phyloP scores from a whole-genome alignment of 495 filamentous ascomycete genomes.

The Staphylotrichum tortipilum region DNA sequence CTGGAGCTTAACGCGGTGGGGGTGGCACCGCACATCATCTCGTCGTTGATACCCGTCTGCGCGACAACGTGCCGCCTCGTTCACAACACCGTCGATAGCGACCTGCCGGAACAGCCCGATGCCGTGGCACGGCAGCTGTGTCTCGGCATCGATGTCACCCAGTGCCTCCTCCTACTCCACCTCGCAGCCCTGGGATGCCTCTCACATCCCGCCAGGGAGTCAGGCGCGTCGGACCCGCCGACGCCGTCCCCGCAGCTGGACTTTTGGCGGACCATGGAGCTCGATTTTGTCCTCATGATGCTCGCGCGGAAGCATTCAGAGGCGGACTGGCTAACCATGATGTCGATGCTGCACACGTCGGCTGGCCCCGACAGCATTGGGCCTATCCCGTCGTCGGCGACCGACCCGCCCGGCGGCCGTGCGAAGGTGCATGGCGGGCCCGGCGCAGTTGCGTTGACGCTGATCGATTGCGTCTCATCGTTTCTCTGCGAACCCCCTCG shows the following conservation, averaged over 20 bases:
- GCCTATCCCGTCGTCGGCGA: conserved; percentile 27
- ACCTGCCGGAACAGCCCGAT: conserved; percentile 21
- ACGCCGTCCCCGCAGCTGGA: conserved; percentile 19
- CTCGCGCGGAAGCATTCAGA: conserved; percentile 38
- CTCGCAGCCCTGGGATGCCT: conserved; percentile 33
- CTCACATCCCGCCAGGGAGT: conserved; percentile 5
- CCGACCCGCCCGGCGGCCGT: conserved; percentile 1
- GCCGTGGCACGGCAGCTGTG: conserved; percentile 14
- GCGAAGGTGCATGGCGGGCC: conserved; percentile 15
- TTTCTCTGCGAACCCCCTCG: conserved; percentile 31
- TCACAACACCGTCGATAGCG: conserved; percentile 18
- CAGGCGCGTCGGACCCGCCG: conserved; percentile 1
- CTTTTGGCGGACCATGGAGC: conserved; percentile 39
- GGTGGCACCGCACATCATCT: conserved; percentile 35
- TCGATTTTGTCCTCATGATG: conserved; percentile 38
- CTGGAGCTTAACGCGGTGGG: conserved; percentile 32
- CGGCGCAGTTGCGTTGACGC: conserved; percentile 22
- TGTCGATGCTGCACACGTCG: conserved; percentile 35
- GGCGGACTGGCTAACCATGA: conserved; percentile 32
- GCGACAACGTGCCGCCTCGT: conserved; percentile 26
- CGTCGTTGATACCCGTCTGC: conserved; percentile 34
- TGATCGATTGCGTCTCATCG: conserved; percentile 35
- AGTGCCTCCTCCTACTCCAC: conserved; percentile 34
- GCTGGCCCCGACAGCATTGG: conserved; percentile 36
- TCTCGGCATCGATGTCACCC: conserved; percentile 28